Evolutionary conservation across 73 alveolate genomes (phyloP), one percentile per base, ranked within the genome.

Genomic region (Paramecium sonneborni): DNA sequence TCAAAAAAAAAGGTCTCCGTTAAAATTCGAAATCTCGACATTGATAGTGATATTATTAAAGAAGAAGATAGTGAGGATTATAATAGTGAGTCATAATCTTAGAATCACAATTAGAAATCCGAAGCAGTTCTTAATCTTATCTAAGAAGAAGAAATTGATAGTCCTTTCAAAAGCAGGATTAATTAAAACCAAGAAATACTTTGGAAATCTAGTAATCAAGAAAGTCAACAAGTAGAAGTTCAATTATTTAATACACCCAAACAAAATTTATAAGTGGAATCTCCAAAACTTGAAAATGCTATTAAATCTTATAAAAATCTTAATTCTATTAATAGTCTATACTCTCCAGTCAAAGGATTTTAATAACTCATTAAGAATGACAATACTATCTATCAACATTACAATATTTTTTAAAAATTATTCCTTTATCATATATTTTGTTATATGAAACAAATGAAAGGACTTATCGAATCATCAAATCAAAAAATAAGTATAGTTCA

Each of bases 161-260:
- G 84, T 62, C 84, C 84, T 0, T 10, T 30, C 20, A 62, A 62
- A 62, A 26, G 28, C 2, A 2, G 48, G 24, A 14, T 30, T 11
- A 62, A 21, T 62, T 14, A 62, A 30, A 62, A 62, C 11, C 1
- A 52, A 62, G 48, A 62, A 62, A 26, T 62, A 1, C 48, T 62
- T 62, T 30, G 44, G 84, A 26, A 62, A 12, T 6, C 68, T 52
- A 52, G 68, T 52, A 52, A 52, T 8, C n/a, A 18, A 26, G 84
- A 62, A 12, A 62, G 44, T 62, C 44, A 30, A 30, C 20, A 62
- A 14, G 24, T 26, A 14, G 84, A 62, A 24, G 48, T 15, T 10
- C 24, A 62, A 62, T 62, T 62, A 62, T 62, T 30, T n/a, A 62
- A 62, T 62, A 62, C 84, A 14, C 84, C 84, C 12, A 52, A 52